Percentiles rank a stretch among this genome's conserved stretches.
Evolutionary conservation across 257 asterid genomes (phyloP).

Genomic region (Nicotiana tabacum): DNA sequence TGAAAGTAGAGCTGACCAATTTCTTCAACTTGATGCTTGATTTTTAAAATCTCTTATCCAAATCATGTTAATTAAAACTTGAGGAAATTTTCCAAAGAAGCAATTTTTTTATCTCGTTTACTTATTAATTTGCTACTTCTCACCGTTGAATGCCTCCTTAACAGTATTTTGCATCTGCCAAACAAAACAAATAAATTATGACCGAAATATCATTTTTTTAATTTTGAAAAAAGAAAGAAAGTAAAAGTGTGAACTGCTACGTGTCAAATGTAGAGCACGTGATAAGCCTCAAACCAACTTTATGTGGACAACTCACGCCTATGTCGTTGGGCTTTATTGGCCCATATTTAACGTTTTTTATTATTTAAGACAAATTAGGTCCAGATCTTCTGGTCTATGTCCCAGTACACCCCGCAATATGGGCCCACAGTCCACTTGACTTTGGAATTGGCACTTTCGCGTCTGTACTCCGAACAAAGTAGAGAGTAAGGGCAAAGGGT

Average conservation of each 20-base stretch:
- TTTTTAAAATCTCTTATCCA: no score
- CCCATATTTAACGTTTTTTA: neutral
- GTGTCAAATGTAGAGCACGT: constrained; percentile 15
- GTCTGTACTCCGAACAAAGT: neutral
- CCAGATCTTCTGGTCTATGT: neutral
- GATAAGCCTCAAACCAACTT: neutral
- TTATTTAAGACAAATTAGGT: neutral
- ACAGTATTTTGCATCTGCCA: no score
- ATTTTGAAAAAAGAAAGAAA: no score
- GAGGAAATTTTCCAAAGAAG: no score
- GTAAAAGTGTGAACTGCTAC: neutral
- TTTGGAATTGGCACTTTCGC: neutral
- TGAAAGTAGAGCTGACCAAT: no score
- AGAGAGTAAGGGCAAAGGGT: neutral
- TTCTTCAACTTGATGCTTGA: no score
- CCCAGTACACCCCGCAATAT: neutral
- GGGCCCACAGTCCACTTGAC: constrained; percentile 7
- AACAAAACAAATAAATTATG: no score
- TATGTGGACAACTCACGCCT: neutral
- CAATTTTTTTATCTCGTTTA: no score
- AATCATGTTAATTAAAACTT: no score
- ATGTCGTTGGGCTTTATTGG: neutral
- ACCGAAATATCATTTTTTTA: neutral
- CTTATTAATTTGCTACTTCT: no score
- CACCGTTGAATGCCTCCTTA: no score